Base-by-base conservation (phyloP, 352 stramenopile species). In the Phytophthora pinifolia region DNA sequence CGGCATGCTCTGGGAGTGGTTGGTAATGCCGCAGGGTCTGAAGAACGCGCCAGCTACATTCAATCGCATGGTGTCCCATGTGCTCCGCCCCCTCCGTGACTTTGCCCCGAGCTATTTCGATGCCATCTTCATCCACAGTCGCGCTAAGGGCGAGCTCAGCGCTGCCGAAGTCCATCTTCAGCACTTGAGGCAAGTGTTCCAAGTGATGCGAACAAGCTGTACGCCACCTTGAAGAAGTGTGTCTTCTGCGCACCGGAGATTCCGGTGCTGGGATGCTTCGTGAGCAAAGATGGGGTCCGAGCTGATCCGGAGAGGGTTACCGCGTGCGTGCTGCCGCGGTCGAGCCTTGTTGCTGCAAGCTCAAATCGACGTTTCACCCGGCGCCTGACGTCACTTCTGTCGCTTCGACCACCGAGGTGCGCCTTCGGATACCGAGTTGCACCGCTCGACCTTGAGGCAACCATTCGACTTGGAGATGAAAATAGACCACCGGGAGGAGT, bases 271-370 rank as follows among this genome's bases (percentile, higher is more conserved):
- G 20, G 20, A 1, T 22, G 20, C 20, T 67, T 55, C 2, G 6
- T 27, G 3, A n/a, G 29, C 7, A 32, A 29, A 18, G 4, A 39
- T 1, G 46, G 33, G n/a, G 46, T 63, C 4, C 39, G 54, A 8
- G 38, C 46, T 14, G 54, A 57, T 34, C 47, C 20, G 0, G 37
- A 62, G 34, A 67, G 56, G 52, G 27, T 30, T 9, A 43, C 20
- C 20, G 20, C 20, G 20, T 3, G 20, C 20, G 3, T 25, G 20
- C 20, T 25, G 20, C 20, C 20, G 20, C 20, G n/a, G 3, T 1
- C 20, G 3, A 25, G 3, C 20, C 20, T 25, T 25, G 20, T 25
- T 25, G 20, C 20, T 25, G 20, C 20, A 25, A 25, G 20, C 20
- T 1, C 20, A 25, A 1, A 25, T 1, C 20, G 3, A 25, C 20